Percentiles rank a stretch among this genome's conserved stretches.
Conservation (phyloP, 23 red algal species). For the Pyropia yezoensis region DNA sequence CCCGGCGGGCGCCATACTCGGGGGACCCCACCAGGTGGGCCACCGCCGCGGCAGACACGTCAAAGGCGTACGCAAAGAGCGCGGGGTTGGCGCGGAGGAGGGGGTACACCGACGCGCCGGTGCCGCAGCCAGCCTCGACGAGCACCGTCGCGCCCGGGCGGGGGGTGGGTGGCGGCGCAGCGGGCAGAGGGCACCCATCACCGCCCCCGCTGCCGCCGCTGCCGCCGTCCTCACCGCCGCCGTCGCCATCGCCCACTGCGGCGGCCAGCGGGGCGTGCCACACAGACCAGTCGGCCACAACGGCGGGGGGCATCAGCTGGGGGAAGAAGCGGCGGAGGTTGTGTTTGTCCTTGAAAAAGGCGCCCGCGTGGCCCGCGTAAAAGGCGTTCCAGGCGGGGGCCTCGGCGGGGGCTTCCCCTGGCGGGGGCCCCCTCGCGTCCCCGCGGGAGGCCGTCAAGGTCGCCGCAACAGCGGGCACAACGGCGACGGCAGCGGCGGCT, state of each 20-base stretch:
- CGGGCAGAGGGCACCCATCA: neutral
- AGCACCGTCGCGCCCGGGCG: conserved; percentile 11
- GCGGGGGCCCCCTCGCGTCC: too few species aligned
- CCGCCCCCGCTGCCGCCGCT: too few species aligned
- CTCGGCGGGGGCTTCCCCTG: too few species aligned
- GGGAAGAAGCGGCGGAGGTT: conserved; percentile 72
- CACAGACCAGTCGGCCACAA: conserved; percentile 17
- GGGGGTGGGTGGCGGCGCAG: neutral
- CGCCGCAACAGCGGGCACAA: too few species aligned
- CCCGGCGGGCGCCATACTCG: conserved; percentile 55
- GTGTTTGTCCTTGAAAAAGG: conserved; percentile 92
- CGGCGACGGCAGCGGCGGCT: too few species aligned
- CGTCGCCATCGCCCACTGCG: neutral
- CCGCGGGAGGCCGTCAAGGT: too few species aligned
- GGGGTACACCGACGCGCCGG: conserved; percentile 75
- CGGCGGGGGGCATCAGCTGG: conserved; percentile 43
- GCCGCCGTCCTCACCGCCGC: neutral
- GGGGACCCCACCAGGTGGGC: conserved; percentile 14
- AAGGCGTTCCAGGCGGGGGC: conserved; percentile 62
- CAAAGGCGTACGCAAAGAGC: conserved; percentile 70
- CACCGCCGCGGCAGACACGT: conserved; percentile 52
- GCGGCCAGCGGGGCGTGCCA: conserved; percentile 16
- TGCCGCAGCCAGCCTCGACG: conserved; percentile 80
- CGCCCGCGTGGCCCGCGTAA: conserved; percentile 50
- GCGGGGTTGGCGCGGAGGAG: conserved; percentile 74